Base-by-base conservation (phyloP, 2,329 filamentous ascomycete genomes). In the Neopestalotiopsis sp. region DNA sequence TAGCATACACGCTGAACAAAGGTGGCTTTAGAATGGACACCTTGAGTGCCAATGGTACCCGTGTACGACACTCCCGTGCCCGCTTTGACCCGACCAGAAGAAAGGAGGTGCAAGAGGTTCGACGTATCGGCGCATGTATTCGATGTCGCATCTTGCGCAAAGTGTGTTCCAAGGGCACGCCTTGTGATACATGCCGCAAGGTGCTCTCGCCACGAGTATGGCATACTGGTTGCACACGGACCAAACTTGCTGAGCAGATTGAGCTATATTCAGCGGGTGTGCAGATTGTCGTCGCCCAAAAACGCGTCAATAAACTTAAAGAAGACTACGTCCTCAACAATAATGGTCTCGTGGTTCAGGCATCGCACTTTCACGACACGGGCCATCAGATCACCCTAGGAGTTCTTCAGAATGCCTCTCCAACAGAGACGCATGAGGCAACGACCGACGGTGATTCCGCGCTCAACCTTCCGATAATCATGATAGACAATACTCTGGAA, bases 101-200 rank as follows among this genome's bases (percentile, higher is more conserved):
- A 28, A 90, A 88, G 74, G 88, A 91, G 74, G 89, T 92, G 1
- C 88, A 90, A 72, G 87, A 89, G 71, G 88, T 91, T 28, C 86
- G 90, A 30, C 89, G 89, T 73, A 85, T 89, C 45, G 90, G 90
- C 5, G 89, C 90, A 13, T 92, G 90, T 72, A 90, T 91, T 66
- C 83, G 90, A 59, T 92, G 90, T 74, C 85, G 89, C 49, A 91
- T 91, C 70, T 78, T 92, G 45, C 85, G 89, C 68, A 92, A 92
- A 79, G 90, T 88, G 1, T 92, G 90, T 74, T 89, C 88, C n/a
- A 86, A 85, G 69, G 89, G 88, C 40, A 87, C 84, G 6, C 89
- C 89, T 0, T 92, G 90, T 72, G 85, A 88, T 66, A 89, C 89
- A 1, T 92, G 90, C 71, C 85, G 85, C 70, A 90, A 89, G 74